Conservation (phyloP, 176 grass and related monocot species). For the Cenchrus purpureus region DNA sequence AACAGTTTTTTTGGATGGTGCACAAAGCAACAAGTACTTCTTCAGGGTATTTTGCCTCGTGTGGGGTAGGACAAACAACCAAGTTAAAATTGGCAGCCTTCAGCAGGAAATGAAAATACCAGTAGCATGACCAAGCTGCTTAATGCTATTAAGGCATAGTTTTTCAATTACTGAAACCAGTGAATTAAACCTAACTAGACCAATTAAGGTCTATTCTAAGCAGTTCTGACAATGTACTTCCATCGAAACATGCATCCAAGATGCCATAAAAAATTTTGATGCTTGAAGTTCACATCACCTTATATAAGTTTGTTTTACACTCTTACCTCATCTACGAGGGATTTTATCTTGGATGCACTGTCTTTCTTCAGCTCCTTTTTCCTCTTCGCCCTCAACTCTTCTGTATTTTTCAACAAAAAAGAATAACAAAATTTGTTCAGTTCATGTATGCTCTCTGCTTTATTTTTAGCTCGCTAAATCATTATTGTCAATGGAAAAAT, state of each 20-base stretch:
- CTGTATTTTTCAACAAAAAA: conserved; percentile 54
- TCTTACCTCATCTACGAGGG: conserved; percentile 85
- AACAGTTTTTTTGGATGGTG: not conserved
- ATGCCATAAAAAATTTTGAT: not conserved
- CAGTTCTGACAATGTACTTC: not conserved
- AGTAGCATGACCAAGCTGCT: not conserved
- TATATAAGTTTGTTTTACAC: not conserved
- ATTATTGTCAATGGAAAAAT: not conserved
- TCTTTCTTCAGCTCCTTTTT: conserved; percentile 98
- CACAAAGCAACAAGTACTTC: conserved; percentile 9
- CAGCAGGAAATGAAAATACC: not conserved
- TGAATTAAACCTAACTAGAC: not conserved
- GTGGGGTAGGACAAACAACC: not conserved
- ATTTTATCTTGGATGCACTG: conserved; percentile 94
- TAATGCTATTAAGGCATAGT: not conserved
- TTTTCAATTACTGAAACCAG: not conserved
- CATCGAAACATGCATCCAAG: not conserved
- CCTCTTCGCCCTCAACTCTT: conserved; percentile 86
- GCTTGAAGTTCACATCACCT: conserved; percentile 33
- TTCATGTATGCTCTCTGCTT: not conserved
- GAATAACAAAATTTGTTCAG: conserved; percentile 21
- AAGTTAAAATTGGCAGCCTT: not conserved
- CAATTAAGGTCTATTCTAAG: not conserved
- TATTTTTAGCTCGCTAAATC: conserved; percentile 27
- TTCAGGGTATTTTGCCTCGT: not conserved